A percentile compares a stretch with the other conserved stretches of the same genome.
Evolutionary conservation across 2,329 filamentous ascomycete species (phyloP).

Genomic region (Colletotrichum eremochloae): DNA sequence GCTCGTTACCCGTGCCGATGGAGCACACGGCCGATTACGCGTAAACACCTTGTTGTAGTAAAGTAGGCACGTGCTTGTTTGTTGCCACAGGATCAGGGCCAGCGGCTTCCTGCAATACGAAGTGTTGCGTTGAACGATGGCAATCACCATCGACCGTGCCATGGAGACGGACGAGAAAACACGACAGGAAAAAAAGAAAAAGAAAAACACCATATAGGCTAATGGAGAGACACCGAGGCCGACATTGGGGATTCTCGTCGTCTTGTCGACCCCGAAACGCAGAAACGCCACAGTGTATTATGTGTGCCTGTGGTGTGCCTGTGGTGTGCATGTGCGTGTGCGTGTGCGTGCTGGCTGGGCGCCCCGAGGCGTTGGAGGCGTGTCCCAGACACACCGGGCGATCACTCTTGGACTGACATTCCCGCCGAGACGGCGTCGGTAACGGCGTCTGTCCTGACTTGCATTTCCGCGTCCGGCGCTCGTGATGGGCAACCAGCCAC

Average conservation of each 20-base stretch:
- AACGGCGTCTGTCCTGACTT: constrained; percentile 17
- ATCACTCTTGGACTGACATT: constrained; percentile 11
- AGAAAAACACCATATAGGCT: background rate
- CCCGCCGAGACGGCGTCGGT: constrained; percentile 10
- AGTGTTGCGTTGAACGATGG: background rate
- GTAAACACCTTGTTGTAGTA: background rate
- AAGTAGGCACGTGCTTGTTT: background rate
- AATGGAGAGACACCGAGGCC: background rate
- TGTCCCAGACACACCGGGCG: background rate
- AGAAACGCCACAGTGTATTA: background rate
- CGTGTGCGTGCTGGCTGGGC: background rate
- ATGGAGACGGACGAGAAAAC: background rate
- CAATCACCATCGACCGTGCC: background rate
- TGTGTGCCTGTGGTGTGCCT: too few species aligned
- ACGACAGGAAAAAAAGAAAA: background rate
- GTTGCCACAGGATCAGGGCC: background rate
- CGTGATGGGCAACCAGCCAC: background rate
- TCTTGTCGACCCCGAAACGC: background rate
- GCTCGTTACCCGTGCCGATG: background rate
- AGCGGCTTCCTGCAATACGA: too few species aligned
- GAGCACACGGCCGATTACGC: background rate
- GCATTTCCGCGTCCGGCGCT: background rate
- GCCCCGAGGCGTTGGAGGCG: background rate
- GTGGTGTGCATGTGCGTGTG: background rate
- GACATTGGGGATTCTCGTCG: background rate